Evolutionary conservation across 1,284 basidiomycete genomes (phyloP).

Genomic region (Bjerkandera adusta): DNA sequence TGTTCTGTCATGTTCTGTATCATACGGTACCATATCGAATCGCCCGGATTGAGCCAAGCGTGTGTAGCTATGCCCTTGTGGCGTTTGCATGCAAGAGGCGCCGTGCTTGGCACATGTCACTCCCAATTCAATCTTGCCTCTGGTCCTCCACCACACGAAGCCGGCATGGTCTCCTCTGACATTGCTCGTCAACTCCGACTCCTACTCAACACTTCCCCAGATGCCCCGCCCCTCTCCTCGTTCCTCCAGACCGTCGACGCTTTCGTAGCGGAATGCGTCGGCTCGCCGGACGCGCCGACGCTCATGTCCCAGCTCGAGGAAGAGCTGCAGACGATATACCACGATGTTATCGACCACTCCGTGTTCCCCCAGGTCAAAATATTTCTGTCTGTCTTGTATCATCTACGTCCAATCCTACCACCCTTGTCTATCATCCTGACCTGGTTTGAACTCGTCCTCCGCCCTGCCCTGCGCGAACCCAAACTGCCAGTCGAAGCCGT

Average conservation of each 20-base stretch:
- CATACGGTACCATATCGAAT: too few species aligned
- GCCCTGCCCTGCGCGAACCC: conserved; percentile 72
- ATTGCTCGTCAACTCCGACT: conserved; percentile 53
- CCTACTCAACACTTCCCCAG: conserved; percentile 46
- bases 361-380: conserved; percentile 58
- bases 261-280: conserved; percentile 47
- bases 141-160: too few species aligned
- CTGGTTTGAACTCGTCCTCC: conserved; percentile 78
- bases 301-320: conserved; percentile 57
- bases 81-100: too few species aligned
- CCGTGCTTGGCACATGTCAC: too few species aligned
- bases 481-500: conserved; percentile 56
- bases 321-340: conserved; percentile 61
- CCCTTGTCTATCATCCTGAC: conserved; percentile 63
- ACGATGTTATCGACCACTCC: conserved; percentile 61
- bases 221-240: conserved; percentile 39
- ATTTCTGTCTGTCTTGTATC: conserved; percentile 63
- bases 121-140: too few species aligned
- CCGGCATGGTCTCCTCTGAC: conserved; percentile 40
- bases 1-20: too few species aligned
- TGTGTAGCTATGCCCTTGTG: too few species aligned
- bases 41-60: too few species aligned
- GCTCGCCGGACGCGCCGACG: conserved; percentile 42
- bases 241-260: conserved; percentile 49
- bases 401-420: conserved; percentile 57